Evolutionary conservation across 345 rosid genomes (phyloP).

Genomic region (Turritis glabra): DNA sequence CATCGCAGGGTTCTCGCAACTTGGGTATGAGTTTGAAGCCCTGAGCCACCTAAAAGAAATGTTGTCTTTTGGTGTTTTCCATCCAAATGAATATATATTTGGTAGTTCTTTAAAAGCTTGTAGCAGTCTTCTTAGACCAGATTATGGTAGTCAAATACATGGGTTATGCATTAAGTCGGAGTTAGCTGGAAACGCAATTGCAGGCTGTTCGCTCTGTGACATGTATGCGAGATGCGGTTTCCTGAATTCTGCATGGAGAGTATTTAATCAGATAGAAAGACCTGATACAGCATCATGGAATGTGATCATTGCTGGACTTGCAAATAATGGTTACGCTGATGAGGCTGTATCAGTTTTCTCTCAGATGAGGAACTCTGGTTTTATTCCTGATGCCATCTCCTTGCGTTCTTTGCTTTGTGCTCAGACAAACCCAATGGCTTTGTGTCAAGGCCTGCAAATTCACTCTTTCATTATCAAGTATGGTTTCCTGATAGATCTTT

Average conservation of each 20-base stretch:
- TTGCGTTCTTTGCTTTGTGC: slow-evolving; percentile 53
- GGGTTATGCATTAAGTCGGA: slow-evolving; percentile 54
- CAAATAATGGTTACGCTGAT: slow-evolving; percentile 42
- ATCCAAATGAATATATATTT: slow-evolving; percentile 61
- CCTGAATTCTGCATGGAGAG: slow-evolving; percentile 44
- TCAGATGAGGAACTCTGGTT: slow-evolving; percentile 41
- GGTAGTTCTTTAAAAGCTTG: slow-evolving; percentile 60
- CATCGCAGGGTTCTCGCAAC: slow-evolving; percentile 58
- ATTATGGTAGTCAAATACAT: slow-evolving; percentile 60
- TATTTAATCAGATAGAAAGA: slow-evolving; percentile 48
- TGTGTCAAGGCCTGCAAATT: slow-evolving; percentile 52
- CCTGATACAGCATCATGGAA: slow-evolving; percentile 68
- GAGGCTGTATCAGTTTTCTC: slow-evolving; percentile 45
- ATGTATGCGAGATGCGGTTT: slow-evolving; percentile 61
- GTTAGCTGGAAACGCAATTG: slow-evolving; percentile 37
- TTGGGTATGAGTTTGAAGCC: slow-evolving; percentile 56
- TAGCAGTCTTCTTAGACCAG: slow-evolving; percentile 46
- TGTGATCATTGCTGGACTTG: slow-evolving; percentile 58
- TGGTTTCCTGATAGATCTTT: slow-evolving; percentile 44
- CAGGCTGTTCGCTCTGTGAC: slow-evolving; percentile 59
- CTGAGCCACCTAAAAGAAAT: slow-evolving; percentile 48
- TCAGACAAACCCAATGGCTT: slow-evolving; percentile 38
- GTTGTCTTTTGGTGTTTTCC: slow-evolving; percentile 48
- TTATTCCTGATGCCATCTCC: slow-evolving; percentile 49
- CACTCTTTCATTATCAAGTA: slow-evolving; percentile 53